These are phyloP conservation scores for Fimicolochytrium jonesii DNA, from an alignment of 192 early-diverging fungal species.

Conservation along the genomic window DNA sequence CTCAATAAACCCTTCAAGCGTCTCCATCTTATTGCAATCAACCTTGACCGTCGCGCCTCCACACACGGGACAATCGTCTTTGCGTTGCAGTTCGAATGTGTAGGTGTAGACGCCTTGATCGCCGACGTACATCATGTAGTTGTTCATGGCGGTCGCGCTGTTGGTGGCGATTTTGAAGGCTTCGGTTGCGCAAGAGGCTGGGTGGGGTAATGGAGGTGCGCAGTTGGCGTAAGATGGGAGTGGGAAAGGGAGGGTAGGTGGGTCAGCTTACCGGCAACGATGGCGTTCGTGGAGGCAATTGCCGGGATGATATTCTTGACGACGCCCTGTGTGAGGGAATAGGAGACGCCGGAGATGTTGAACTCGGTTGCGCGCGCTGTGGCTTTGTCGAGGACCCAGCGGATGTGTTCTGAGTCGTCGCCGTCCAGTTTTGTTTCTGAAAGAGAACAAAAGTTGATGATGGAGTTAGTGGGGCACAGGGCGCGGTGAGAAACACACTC, in stretches of 20 bases:
- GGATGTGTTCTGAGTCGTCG: conserved; percentile 51
- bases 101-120: conserved; percentile 87
- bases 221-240: not conserved
- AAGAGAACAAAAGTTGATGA: conserved; percentile 68
- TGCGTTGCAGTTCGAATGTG: conserved; percentile 78
- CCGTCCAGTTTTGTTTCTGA: conserved; percentile 82
- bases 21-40: conserved; percentile 46
- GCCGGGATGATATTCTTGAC: conserved; percentile 99
- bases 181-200: conserved; percentile 90
- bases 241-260: conserved; percentile 13
- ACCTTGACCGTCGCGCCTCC: conserved; percentile 55
- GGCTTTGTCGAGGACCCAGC: conserved; percentile 67
- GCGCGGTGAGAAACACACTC: no score
- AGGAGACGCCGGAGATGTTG: conserved; percentile 84
- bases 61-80: conserved; percentile 90
- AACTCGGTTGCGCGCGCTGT: conserved; percentile 78
- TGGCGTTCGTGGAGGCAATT: conserved; percentile 97
- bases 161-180: conserved; percentile 86
- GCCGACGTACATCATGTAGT: conserved; percentile 97
- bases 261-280: conserved; percentile 84
- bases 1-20: conserved; percentile 80
- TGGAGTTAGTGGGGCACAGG: no score
- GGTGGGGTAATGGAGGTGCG: not conserved
- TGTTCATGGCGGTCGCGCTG: conserved; percentile 74
- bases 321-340: conserved; percentile 89